Percentiles rank a stretch among this genome's conserved stretches.
These are phyloP conservation scores for Penicillium cataractarum DNA, from an alignment of 495 filamentous ascomycete species.

Conservation along the genomic window DNA sequence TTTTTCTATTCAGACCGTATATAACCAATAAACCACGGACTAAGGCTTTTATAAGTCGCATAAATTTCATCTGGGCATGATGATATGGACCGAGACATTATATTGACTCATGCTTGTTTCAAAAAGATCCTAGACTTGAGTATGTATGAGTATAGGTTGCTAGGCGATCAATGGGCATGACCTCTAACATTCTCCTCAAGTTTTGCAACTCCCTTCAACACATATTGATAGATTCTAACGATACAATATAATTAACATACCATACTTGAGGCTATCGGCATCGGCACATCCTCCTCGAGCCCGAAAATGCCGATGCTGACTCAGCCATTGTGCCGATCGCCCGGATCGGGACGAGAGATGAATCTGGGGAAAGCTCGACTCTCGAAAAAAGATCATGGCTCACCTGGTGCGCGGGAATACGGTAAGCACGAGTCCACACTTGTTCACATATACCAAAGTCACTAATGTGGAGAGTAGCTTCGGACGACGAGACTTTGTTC, in stretches of 20 bases:
- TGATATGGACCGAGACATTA: too few relatives aligned
- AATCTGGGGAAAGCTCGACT: slow-evolving; percentile 19
- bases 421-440: neutral
- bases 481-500: neutral
- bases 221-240: neutral
- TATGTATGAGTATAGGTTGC: neutral
- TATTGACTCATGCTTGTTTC: too few relatives aligned
- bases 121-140: neutral
- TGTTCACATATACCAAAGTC: neutral
- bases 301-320: slow-evolving; percentile 5
- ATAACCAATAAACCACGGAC: too few relatives aligned
- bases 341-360: neutral
- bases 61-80: too few relatives aligned
- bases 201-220: neutral
- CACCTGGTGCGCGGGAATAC: slow-evolving; percentile 8
- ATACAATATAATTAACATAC: neutral
- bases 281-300: neutral
- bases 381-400: slow-evolving; percentile 16
- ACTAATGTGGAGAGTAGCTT: neutral
- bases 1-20: too few relatives aligned
- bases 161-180: neutral
- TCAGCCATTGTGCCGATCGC: neutral
- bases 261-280: neutral
- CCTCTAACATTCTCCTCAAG: neutral
- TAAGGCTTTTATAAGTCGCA: too few relatives aligned